Base-by-base conservation (phyloP, 176 grass and related monocot species). In the sorghum (Sorghum bicolor) region DNA sequence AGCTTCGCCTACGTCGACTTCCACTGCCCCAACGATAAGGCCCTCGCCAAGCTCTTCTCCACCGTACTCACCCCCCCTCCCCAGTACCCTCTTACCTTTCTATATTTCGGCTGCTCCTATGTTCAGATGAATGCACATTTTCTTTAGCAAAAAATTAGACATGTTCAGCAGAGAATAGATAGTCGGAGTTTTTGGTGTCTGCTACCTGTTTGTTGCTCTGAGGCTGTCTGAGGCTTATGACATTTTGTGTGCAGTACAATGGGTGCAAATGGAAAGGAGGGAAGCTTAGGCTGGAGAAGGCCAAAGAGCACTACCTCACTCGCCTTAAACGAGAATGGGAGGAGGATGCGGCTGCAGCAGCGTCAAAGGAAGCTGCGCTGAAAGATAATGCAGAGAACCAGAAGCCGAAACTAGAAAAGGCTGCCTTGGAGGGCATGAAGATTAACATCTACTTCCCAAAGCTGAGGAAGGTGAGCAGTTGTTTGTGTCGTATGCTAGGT, bases 251-350 rank as follows among this genome's bases (percentile, higher is more conserved):
- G 82, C 22, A 98, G 96, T 98, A 98, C 71, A 98, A 96, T 82
- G 93, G 93, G 67, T 98, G 93, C 43, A 92, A 89, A 82, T 98
- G 96, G 96, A 98, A 98, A 90, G 96, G 96, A 45, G 93, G 89
- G 83, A 96, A 87, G 70, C 80, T 98, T 48, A 87, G 52, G 31
- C 74, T 98, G 28, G 93, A 95, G 86, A 98, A 92, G 91, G 93
- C 96, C 63, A 98, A 95, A 53, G 96, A 95, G 85, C 96, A 98
- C 75, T 98, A 95, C 71, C 87, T 94, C 29, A 25, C 74, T 81
- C 87, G 83, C 6, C 78, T 98, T 60, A 93, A 88, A 80, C 85
- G 85, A 66, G 96, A 98, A 80, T 95, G 96, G 93, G 89, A 67
- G 37, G 83, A 91, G 86, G 93, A 94, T 64, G 82, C 83, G 1